These are phyloP conservation scores for Pseudonectria foliicola DNA, from an alignment of 2,329 filamentous ascomycete genomes.

Conservation along the genomic window DNA sequence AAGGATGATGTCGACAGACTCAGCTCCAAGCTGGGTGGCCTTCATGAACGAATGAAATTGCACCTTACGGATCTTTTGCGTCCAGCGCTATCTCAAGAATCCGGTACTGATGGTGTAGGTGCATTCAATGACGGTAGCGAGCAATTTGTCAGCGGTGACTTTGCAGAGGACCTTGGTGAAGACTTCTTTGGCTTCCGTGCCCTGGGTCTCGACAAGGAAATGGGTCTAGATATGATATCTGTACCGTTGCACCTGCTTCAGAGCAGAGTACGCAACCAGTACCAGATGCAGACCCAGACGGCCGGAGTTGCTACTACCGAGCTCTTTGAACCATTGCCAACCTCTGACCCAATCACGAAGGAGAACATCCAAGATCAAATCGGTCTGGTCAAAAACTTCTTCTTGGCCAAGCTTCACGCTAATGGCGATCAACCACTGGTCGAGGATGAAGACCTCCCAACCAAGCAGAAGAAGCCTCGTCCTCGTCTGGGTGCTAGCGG, in stretches of 20 bases:
- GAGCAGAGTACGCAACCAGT: constrained; percentile 78
- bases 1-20: constrained; percentile 91
- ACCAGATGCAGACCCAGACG: constrained; percentile 66
- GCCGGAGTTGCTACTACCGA: constrained; percentile 50
- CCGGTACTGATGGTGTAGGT: constrained; percentile 73
- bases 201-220: constrained; percentile 83
- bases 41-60: constrained; percentile 91
- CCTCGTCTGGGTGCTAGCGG: constrained; percentile 63
- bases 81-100: constrained; percentile 70
- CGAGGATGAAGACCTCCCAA: constrained; percentile 90
- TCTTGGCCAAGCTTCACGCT: constrained; percentile 78
- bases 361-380: constrained; percentile 75
- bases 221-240: constrained; percentile 78
- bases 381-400: constrained; percentile 84
- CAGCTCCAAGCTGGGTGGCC: constrained; percentile 66
- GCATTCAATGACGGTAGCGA: constrained; percentile 96
- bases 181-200: constrained; percentile 99
- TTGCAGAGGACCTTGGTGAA: constrained; percentile 94
- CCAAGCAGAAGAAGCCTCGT: constrained; percentile 77
- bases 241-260: constrained; percentile 93
- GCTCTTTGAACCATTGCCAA: constrained; percentile 60
- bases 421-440: constrained; percentile 74
- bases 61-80: constrained; percentile 90
- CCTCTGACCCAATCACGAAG: constrained; percentile 69
- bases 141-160: constrained; percentile 93